These are phyloP conservation scores for Lactarius trivialis DNA, from an alignment of 768 basidiomycete genomes.

Conservation along the genomic window DNA sequence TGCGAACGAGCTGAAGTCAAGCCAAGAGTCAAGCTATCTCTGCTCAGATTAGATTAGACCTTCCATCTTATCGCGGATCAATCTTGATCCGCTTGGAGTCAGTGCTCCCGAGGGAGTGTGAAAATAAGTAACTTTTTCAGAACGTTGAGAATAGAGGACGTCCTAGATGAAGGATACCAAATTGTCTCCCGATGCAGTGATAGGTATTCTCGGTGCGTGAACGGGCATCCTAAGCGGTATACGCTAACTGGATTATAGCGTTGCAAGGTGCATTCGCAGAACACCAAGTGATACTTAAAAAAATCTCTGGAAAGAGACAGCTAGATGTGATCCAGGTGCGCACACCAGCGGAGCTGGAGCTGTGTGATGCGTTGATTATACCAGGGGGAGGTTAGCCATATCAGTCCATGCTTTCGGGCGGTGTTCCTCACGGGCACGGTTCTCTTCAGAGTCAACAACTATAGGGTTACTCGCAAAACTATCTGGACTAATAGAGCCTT, in stretches of 20 bases:
- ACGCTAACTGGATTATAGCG: constrained; percentile 40
- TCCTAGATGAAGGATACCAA: constrained; percentile 15
- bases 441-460: constrained; percentile 73
- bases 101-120: neutral
- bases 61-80: neutral
- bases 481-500: constrained; percentile 72
- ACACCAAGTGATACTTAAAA: constrained; percentile 67
- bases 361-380: constrained; percentile 82
- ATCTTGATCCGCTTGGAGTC: neutral
- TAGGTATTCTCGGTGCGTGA: constrained; percentile 22
- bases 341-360: constrained; percentile 62
- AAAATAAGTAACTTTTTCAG: neutral
- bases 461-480: constrained; percentile 73
- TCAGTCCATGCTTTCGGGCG: neutral
- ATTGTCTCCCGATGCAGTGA: constrained; percentile 8
- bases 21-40: too few species aligned
- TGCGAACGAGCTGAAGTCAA: too few species aligned
- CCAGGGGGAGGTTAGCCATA: constrained; percentile 70
- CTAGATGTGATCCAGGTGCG: constrained; percentile 57
- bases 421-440: neutral
- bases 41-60: neutral
- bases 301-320: constrained; percentile 40
- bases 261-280: constrained; percentile 92
- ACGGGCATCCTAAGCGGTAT: neutral
- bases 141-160: constrained; percentile 7